Base-by-base conservation (phyloP, 2,329 filamentous ascomycete genomes). In the Alternaria ventricosa region DNA sequence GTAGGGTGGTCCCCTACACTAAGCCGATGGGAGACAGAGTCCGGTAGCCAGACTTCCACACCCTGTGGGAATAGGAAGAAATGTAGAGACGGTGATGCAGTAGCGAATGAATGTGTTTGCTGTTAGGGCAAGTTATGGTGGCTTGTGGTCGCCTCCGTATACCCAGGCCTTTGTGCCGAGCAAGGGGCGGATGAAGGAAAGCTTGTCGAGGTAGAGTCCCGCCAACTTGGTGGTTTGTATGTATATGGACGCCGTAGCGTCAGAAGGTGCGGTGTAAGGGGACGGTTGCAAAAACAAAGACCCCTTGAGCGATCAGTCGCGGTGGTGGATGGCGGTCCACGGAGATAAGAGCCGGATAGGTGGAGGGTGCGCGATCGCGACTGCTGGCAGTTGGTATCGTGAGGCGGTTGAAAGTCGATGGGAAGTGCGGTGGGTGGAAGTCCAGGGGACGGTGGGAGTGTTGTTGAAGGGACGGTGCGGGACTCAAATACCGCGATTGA, bases 101-200 rank as follows among this genome's bases (percentile, higher is more conserved):
- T 66, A 65, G 65, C 45, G 63, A 70, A 55, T 66, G 66, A 62
- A 56, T 65, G 58, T 49, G 36, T 49, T 45, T 53, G 49, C 61
- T n/a, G 45, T 64, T 28, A 81, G 81, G 81, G 75, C 86, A 82
- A 95, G 84, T 97, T 98, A 98, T 87, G 95, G 95, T 81, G 96
- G 95, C 85, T 97, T 96, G 87, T 79, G 78, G 70, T 96, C 93
- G 86, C 94, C 92, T 91, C 95, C 94, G 83, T 95, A 95, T 89
- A 96, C 94, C 94, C 94, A 93, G 87, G 90, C 90, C 81, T 90
- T 90, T 84, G 94, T 95, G 87, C 93, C 93, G 82, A 95, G 90
- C 85, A 97, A 92, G 88, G 93, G 94, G 87, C 91, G 91, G 81
- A 91, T 86, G 84, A 91, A 90, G 82, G 89, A 90, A 82, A 92